phyloP scores from a whole-genome alignment of 208 protist species.

The Trypanosoma theileri region DNA sequence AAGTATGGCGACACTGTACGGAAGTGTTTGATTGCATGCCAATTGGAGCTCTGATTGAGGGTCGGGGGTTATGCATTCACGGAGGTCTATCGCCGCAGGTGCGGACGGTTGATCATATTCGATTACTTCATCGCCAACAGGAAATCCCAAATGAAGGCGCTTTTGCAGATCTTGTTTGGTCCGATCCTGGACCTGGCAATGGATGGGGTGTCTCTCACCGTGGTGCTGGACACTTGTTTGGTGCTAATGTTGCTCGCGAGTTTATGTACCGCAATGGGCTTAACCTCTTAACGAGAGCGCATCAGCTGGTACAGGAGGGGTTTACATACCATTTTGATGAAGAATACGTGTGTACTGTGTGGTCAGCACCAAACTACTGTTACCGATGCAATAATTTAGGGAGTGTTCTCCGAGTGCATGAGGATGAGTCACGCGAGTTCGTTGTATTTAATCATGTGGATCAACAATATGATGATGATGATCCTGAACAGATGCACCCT shows the following conservation, averaged over 20 bases:
- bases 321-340: slow-evolving; percentile 91
- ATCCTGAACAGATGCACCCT: slow-evolving; percentile 40
- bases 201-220: slow-evolving; percentile 80
- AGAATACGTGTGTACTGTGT: slow-evolving; percentile 93
- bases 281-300: slow-evolving; percentile 83
- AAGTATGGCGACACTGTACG: slow-evolving; percentile 97
- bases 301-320: slow-evolving; percentile 91
- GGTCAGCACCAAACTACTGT: slow-evolving; percentile 98
- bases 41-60: slow-evolving; percentile 97
- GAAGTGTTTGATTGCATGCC: slow-evolving; percentile 99
- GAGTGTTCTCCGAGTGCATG: slow-evolving; percentile 90
- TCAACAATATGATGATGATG: slow-evolving; percentile 39
- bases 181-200: slow-evolving; percentile 86
- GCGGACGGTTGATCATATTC: slow-evolving; percentile 82
- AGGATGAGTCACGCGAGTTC: slow-evolving; percentile 85
- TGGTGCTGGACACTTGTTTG: slow-evolving; percentile 89
- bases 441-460: slow-evolving; percentile 83
- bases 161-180: slow-evolving; percentile 89
- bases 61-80: slow-evolving; percentile 96
- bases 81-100: slow-evolving; percentile 98
- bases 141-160: slow-evolving; percentile 89
- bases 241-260: slow-evolving; percentile 61
- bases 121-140: slow-evolving; percentile 72
- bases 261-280: slow-evolving; percentile 87
- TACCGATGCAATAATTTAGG: slow-evolving; percentile 96